Evolutionary conservation across 805 yeast species (phyloP).

Genomic region (Candida coquimbonensis): DNA sequence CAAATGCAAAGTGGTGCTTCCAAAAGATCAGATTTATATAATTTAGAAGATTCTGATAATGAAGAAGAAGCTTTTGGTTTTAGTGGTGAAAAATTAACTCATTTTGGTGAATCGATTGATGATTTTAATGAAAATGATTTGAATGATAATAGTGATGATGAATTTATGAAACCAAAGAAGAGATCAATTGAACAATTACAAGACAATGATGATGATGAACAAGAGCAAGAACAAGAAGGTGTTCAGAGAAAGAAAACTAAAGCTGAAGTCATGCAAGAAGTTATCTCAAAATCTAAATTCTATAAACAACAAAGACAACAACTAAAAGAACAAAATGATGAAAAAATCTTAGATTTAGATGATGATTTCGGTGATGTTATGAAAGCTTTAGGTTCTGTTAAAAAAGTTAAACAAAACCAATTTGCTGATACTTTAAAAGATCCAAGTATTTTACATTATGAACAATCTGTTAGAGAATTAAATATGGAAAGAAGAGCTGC

Average conservation of each 20-base stretch:
- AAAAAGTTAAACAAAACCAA: constrained; percentile 23
- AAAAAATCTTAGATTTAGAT: constrained; percentile 59
- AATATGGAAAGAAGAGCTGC: constrained; percentile 69
- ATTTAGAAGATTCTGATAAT: constrained; percentile 61
- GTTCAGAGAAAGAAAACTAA: constrained; percentile 65
- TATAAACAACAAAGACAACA: constrained; percentile 71
- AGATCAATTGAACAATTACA: constrained; percentile 21
- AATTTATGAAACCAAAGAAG: constrained; percentile 28
- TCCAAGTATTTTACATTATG: constrained; percentile 45
- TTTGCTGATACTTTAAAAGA: constrained; percentile 25
- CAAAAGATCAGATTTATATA: constrained; percentile 54
- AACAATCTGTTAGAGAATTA: constrained; percentile 57
- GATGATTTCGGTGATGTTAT: constrained; percentile 68
- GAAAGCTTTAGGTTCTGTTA: constrained; percentile 38
- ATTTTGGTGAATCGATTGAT: constrained; percentile 65
- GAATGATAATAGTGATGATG: constrained; percentile 33
- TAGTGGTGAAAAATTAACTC: constrained; percentile 46
- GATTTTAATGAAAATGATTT: constrained; percentile 45
- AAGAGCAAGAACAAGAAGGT: constrained; percentile 33
- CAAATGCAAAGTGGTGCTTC: constrained; percentile 38
- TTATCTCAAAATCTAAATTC: constrained; percentile 75
- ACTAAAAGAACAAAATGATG: constrained; percentile 52
- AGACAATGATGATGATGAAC: constrained; percentile 10
- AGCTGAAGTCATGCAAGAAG: constrained; percentile 80
- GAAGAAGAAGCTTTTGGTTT: constrained; percentile 33